Percentiles rank a stretch among this genome's conserved stretches.
These are phyloP conservation scores for Ceratocystis ficicola DNA, from an alignment of 2,329 filamentous ascomycete species.

Conservation along the genomic window DNA sequence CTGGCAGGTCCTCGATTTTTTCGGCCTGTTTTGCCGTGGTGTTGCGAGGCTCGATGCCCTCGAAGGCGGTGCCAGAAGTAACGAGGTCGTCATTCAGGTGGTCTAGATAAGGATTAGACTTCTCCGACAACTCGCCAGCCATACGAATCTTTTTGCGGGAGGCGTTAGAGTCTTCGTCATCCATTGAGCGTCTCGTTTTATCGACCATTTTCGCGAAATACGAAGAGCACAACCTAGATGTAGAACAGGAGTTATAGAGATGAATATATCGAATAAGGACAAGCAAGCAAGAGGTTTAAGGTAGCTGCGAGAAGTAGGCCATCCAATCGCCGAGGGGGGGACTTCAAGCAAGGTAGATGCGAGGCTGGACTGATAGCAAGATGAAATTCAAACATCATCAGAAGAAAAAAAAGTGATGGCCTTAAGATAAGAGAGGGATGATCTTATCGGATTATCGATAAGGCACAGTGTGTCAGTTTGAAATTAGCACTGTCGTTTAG, in stretches of 20 bases:
- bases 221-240: neutral
- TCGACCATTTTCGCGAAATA: slow-evolving; percentile 32
- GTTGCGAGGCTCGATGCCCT: slow-evolving; percentile 45
- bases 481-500: neutral
- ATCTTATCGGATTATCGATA: slow-evolving; percentile 21
- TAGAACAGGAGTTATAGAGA: neutral
- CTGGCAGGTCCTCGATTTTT: slow-evolving; percentile 63
- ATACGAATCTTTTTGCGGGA: slow-evolving; percentile 37
- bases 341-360: slow-evolving; percentile 14
- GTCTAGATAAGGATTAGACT: slow-evolving; percentile 75
- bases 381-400: slow-evolving; percentile 4
- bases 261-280: neutral
- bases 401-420: slow-evolving; percentile 20
- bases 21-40: slow-evolving; percentile 67
- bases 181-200: slow-evolving; percentile 35
- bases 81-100: slow-evolving; percentile 58
- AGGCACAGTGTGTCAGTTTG: neutral
- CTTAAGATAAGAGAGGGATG: slow-evolving; percentile 14
- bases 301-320: neutral
- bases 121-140: slow-evolving; percentile 25
- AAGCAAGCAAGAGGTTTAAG: neutral
- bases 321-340: neutral
- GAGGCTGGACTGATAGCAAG: slow-evolving; percentile 15
- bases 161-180: slow-evolving; percentile 30
- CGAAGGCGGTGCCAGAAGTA: slow-evolving; percentile 25